Evolutionary conservation across 129 eudicot species (phyloP).

Genomic region (Dittrichia graveolens): DNA sequence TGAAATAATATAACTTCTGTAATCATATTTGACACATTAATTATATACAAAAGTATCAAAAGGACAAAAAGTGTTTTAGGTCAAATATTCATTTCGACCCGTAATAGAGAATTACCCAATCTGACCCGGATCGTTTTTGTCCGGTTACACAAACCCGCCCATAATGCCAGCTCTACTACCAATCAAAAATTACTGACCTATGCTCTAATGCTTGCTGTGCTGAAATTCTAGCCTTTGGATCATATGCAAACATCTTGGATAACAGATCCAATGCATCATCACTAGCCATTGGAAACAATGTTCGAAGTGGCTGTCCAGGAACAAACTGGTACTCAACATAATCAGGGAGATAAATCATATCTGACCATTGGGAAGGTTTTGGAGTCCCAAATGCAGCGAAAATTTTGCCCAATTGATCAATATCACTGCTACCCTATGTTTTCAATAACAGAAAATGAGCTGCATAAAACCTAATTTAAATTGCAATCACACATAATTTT

Average conservation of each 20-base stretch:
- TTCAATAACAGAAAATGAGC: slow-evolving; percentile 12
- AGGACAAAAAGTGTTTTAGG: no score
- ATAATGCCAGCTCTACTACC: neutral
- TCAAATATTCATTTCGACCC: no score
- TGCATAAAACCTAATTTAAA: neutral
- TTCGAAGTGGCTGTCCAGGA: slow-evolving; percentile 79
- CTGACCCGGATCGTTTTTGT: no score
- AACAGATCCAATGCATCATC: slow-evolving; percentile 91
- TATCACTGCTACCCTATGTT: slow-evolving; percentile 84
- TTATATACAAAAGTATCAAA: no score
- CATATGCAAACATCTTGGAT: slow-evolving; percentile 89
- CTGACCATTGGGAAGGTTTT: slow-evolving; percentile 90
- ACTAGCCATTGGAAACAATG: slow-evolving; percentile 92
- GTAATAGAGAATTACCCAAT: no score
- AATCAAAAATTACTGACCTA: slow-evolving; percentile 45
- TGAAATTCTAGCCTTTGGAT: slow-evolving; percentile 91
- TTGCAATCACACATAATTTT: neutral
- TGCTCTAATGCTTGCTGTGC: slow-evolving; percentile 95
- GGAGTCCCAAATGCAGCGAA: slow-evolving; percentile 99
- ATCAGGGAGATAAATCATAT: slow-evolving; percentile 88
- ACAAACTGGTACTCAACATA: slow-evolving; percentile 89
- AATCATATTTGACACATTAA: no score
- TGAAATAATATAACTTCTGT: no score
- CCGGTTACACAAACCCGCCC: no score
- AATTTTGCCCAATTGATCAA: slow-evolving; percentile 96